A percentile compares a stretch with the other conserved stretches of the same genome.
Conservation (phyloP, 495 filamentous ascomycete species). For the Friedmanniomyces simplex region DNA sequence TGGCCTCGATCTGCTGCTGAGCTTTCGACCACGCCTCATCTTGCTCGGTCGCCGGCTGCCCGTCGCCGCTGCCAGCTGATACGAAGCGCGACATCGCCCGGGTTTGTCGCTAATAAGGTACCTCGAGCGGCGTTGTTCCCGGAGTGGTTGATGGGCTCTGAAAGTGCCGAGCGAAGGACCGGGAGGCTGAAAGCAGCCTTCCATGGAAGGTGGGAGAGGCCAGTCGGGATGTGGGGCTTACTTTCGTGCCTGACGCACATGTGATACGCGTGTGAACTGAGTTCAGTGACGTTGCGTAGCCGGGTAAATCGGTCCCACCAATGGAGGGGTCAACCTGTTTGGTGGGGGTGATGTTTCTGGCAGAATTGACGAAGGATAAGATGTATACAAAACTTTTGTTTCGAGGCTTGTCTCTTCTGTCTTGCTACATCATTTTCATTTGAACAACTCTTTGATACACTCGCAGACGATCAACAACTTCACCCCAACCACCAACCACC, state of each 20-base stretch:
- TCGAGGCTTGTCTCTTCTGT: background rate
- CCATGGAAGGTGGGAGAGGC: no score
- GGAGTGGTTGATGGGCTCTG: background rate
- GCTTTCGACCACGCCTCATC: conserved; percentile 68
- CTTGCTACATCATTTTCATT: background rate
- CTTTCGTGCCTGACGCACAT: no score
- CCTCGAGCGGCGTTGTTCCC: background rate
- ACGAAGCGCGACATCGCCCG: conserved; percentile 64
- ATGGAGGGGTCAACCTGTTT: background rate
- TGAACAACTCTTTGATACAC: background rate
- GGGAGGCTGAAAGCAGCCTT: background rate
- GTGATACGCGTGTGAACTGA: no score
- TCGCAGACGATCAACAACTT: background rate
- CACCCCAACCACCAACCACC: background rate
- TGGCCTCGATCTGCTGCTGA: conserved; percentile 65
- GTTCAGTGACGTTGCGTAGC: background rate
- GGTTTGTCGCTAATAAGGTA: background rate
- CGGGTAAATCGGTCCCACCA: background rate
- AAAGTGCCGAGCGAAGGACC: background rate
- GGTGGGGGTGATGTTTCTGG: conserved; percentile 1
- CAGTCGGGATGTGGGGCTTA: background rate
- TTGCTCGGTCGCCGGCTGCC: conserved; percentile 38
- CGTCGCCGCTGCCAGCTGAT: conserved; percentile 68
- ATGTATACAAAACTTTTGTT: conserved; percentile 3
- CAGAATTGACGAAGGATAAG: background rate